These are phyloP conservation scores for Oryza coarctata DNA, from an alignment of 176 grass and related monocot species.

Conservation along the genomic window DNA sequence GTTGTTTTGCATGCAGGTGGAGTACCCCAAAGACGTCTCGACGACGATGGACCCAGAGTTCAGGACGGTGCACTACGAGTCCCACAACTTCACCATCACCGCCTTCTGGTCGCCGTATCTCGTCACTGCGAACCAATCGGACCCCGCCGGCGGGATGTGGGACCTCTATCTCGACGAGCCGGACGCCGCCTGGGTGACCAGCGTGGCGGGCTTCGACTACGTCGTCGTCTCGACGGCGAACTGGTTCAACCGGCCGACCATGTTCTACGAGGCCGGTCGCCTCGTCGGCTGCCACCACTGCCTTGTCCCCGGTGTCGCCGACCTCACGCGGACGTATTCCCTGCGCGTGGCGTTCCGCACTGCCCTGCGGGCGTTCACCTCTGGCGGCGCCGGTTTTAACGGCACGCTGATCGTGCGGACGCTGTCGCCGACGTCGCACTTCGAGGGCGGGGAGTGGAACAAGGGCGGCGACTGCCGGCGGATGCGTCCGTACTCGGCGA, in stretches of 20 bases:
- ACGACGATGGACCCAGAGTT: neutral
- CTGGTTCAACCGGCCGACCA: conserved; percentile 52
- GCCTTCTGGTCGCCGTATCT: conserved; percentile 71
- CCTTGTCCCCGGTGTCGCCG: conserved; percentile 37
- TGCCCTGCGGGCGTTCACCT: conserved; percentile 3
- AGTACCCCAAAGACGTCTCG: conserved; percentile 26
- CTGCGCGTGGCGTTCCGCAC: conserved; percentile 40
- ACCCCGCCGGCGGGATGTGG: conserved; percentile 32
- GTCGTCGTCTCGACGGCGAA: conserved; percentile 53
- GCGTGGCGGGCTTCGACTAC: conserved; percentile 48
- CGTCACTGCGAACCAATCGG: conserved; percentile 34
- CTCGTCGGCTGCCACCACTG: conserved; percentile 55
- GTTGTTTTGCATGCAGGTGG: conserved; percentile 13
- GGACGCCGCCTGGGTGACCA: conserved; percentile 44
- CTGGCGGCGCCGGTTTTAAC: neutral
- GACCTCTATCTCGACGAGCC: conserved; percentile 62
- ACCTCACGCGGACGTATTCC: conserved; percentile 38
- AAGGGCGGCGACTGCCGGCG: conserved; percentile 57
- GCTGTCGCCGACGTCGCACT: conserved; percentile 65
- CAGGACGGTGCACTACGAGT: conserved; percentile 14
- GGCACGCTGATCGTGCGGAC: conserved; percentile 52
- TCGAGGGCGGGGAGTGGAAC: conserved; percentile 75
- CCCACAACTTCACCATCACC: conserved; percentile 53
- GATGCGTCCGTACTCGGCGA: conserved; percentile 22
- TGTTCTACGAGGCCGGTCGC: conserved; percentile 41